phyloP scores from a whole-genome alignment of 192 early-diverging fungal species.

The Coemansia sp. region DNA sequence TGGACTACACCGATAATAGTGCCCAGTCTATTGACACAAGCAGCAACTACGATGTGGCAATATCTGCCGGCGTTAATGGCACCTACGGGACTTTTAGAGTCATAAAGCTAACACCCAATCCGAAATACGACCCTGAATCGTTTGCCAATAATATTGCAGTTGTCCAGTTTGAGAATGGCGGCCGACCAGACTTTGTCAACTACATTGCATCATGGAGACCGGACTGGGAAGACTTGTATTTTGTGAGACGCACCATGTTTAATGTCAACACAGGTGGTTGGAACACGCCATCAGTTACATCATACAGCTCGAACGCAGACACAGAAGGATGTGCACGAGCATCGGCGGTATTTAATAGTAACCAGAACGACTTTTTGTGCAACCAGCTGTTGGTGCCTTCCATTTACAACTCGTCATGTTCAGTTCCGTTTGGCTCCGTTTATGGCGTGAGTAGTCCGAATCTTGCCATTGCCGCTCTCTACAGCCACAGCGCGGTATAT shows the following conservation, averaged over 20 bases:
- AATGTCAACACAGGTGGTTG: slow-evolving; percentile 5
- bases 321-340: slow-evolving; percentile 12
- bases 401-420: slow-evolving; percentile 24
- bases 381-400: slow-evolving; percentile 21
- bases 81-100: slow-evolving; percentile 26
- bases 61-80: slow-evolving; percentile 18
- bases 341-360: slow-evolving; percentile 17
- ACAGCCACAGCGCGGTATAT: slow-evolving; percentile 38
- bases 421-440: slow-evolving; percentile 26
- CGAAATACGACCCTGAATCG: slow-evolving; percentile 34
- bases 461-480: slow-evolving; percentile 34
- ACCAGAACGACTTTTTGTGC: slow-evolving; percentile 36
- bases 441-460: slow-evolving; percentile 24
- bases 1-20: slow-evolving; percentile 25
- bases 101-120: slow-evolving; percentile 22
- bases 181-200: slow-evolving; percentile 24
- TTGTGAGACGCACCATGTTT: slow-evolving; percentile 23
- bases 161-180: slow-evolving; percentile 25
- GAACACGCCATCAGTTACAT: slow-evolving; percentile 17
- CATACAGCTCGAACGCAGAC: slow-evolving; percentile 8
- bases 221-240: slow-evolving; percentile 38
- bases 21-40: slow-evolving; percentile 13
- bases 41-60: slow-evolving; percentile 28
- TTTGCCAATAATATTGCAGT: slow-evolving; percentile 49
- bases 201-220: slow-evolving; percentile 43